Percentiles rank a stretch among this genome's conserved stretches.
Conservation (phyloP, 2,329 filamentous ascomycete genomes). For the Diaporthe velutina region DNA sequence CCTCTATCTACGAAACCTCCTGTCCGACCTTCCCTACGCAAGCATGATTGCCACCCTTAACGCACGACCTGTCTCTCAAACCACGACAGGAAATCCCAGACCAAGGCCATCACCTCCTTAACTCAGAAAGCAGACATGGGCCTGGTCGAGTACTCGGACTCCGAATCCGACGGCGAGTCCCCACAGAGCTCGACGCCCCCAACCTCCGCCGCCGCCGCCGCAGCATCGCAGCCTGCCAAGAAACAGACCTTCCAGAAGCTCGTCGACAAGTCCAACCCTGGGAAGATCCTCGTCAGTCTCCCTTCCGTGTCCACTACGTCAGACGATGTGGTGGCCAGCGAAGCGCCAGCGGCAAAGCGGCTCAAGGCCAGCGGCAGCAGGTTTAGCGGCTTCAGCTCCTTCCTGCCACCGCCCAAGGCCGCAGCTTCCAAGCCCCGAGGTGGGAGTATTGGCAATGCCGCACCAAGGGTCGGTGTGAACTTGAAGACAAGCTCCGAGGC, state of each 20-base stretch:
- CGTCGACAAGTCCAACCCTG: constrained; percentile 83
- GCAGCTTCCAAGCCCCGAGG: constrained; percentile 48
- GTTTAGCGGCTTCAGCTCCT: constrained; percentile 87
- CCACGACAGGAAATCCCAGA: not conserved
- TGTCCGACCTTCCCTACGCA: too few relatives aligned
- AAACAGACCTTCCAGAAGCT: constrained; percentile 82
- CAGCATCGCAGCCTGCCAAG: constrained; percentile 45
- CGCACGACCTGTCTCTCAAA: not conserved
- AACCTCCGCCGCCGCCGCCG: constrained; percentile 37
- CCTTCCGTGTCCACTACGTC: constrained; percentile 63
- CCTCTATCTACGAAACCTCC: too few relatives aligned
- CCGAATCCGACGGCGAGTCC: constrained; percentile 74
- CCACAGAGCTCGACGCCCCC: constrained; percentile 24
- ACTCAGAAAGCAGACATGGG: constrained; percentile 66
- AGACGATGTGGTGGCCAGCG: constrained; percentile 54
- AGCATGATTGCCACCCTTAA: not conserved
- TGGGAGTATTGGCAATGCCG: constrained; percentile 47
- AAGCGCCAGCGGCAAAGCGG: constrained; percentile 78
- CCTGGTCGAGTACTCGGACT: constrained; percentile 87
- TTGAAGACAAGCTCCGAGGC: constrained; percentile 87
- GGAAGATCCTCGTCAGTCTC: constrained; percentile 87
- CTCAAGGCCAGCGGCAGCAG: constrained; percentile 71
- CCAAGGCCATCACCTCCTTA: not conserved
- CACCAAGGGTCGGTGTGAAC: constrained; percentile 71
- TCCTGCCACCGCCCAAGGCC: constrained; percentile 87